Percentiles rank a stretch among this genome's conserved stretches.
Evolutionary conservation across 805 yeast genomes (phyloP).

Genomic region (Saccharomyces paradoxus): DNA sequence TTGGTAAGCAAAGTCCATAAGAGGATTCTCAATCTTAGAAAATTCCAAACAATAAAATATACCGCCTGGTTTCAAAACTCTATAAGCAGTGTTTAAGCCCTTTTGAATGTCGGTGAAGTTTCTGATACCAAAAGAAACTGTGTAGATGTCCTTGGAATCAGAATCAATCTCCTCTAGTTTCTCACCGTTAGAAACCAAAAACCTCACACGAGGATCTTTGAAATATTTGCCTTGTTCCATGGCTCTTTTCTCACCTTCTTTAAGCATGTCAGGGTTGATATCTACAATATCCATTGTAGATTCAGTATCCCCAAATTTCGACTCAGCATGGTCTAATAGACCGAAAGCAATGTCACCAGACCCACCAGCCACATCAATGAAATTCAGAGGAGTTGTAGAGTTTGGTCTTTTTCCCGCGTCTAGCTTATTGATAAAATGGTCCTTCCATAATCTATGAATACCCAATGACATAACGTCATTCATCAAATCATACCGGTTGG

Average conservation of each 20-base stretch:
- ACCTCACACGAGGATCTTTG: constrained; percentile 52
- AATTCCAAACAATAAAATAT: constrained; percentile 94
- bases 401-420: constrained; percentile 94
- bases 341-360: constrained; percentile 98
- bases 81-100: constrained; percentile 88
- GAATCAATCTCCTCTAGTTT: constrained; percentile 72
- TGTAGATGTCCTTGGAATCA: constrained; percentile 87
- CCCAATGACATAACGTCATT: constrained; percentile 98
- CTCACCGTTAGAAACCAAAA: constrained; percentile 91
- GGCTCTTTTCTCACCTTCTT: constrained; percentile 80
- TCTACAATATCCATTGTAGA: constrained; percentile 88
- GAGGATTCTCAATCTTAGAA: constrained; percentile 77
- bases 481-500: constrained; percentile 90
- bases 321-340: constrained; percentile 80
- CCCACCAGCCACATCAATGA: constrained; percentile 97
- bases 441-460: constrained; percentile 90
- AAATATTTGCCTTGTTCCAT: constrained; percentile 48
- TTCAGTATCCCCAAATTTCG: constrained; percentile 61
- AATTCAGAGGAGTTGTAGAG: constrained; percentile 63
- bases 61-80: constrained; percentile 96
- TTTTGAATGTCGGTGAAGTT: constrained; percentile 92
- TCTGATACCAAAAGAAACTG: constrained; percentile 95
- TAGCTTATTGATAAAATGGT: constrained; percentile 74
- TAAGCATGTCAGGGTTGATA: constrained; percentile 92
- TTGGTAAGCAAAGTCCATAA: constrained; percentile 69